Evolutionary conservation across 2,329 filamentous ascomycete genomes (phyloP).

Genomic region (Pseudocercospora eumusae): DNA sequence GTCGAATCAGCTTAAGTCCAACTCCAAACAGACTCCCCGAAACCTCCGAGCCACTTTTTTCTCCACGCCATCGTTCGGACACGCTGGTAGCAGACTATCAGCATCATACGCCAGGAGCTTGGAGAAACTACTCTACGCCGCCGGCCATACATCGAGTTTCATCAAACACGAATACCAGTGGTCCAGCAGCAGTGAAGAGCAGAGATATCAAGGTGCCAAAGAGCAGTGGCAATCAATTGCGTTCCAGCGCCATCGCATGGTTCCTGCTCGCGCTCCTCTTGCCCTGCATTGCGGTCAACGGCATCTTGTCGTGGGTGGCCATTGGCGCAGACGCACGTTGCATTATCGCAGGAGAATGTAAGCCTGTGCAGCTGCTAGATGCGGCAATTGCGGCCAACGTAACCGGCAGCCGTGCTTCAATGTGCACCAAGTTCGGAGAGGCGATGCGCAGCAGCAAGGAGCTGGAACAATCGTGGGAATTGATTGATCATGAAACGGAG

Average conservation of each 20-base stretch:
- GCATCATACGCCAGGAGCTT: background rate
- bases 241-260: background rate
- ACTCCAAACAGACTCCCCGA: background rate
- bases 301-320: background rate
- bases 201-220: background rate
- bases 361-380: background rate
- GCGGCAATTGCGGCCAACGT: background rate
- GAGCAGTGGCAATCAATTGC: background rate
- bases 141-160: background rate
- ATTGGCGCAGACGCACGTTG: constrained; percentile 1
- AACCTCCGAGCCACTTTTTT: background rate
- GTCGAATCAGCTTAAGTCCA: background rate
- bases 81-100: background rate
- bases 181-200: background rate
- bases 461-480: background rate
- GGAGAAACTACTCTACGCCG: background rate
- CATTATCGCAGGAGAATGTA: background rate
- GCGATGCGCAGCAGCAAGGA: background rate
- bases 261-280: background rate
- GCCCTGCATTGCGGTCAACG: background rate
- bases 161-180: background rate
- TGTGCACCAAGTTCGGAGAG: background rate
- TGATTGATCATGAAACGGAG: background rate
- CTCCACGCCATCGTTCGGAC: background rate
- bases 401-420: background rate